Base-by-base conservation (phyloP, 2,329 filamentous ascomycete genomes). In the Colletotrichum lentis region DNA sequence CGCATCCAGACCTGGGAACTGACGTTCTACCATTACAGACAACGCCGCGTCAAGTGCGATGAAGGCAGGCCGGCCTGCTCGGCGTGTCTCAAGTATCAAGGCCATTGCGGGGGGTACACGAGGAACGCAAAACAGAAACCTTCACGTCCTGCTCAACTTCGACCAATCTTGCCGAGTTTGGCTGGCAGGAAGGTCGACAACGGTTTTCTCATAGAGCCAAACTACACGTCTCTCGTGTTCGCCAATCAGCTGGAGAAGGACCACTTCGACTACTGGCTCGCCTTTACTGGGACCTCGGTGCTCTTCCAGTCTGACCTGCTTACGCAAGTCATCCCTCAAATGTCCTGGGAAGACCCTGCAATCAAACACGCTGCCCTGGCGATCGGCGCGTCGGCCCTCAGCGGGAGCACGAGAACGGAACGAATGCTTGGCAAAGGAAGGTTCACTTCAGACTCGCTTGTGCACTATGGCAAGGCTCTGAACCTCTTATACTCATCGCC, bases 401-500 rank as follows among this genome's bases (percentile, higher is more conserved):
- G 55, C 7, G 53, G 60, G 14, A 58, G n/a, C 5, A 64, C 61
- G 1, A 53, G 62, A 11, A 53, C 47, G 16, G 61, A 65, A 11
- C 50, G 64, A 14, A 37, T 67, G 8, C 44, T 55, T 0, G 64
- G 64, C 1, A 58, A 46, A 31, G 64, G 64, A 8, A 61, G 47
- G 11, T 62, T 67, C 56, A 77, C 80, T 44, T 71, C 80, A 43
- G 79, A 80, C 44, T 78, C 79, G 35, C 74, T 81, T 22, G 70
- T 75, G 22, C 79, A 79, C 63, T 81, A 81, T 54, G 80, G 79
- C 44, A 76, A 80, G 58, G 78, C 80, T 3, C 68, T 81, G 10
- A 77, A 77, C 0, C 64, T 80, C 16, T 75, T 58, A 75, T 78
- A 1, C 73, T 70, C 39, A 75, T 77, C 3, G 75, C 73, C 5